A percentile compares a stretch with the other conserved stretches of the same genome.
phyloP scores from a whole-genome alignment of 2,329 filamentous ascomycete genomes.

The Pseudogymnoascus sp. region DNA sequence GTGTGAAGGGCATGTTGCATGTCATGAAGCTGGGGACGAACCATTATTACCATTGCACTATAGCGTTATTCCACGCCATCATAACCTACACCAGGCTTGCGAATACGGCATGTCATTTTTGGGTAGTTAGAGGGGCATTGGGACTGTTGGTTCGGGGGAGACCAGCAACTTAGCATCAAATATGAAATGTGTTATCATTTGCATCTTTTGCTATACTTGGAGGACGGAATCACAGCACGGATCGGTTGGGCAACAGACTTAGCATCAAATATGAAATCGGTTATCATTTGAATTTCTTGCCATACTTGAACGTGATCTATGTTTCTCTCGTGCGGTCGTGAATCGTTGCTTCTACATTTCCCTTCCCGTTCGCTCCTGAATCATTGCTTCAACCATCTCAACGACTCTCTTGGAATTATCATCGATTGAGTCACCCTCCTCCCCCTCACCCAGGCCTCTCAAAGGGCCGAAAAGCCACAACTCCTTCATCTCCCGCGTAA shows the following conservation, averaged over 20 bases:
- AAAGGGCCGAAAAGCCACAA: constrained; percentile 43
- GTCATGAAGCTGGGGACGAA: neutral
- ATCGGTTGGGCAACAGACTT: neutral
- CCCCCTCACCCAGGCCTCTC: constrained; percentile 35
- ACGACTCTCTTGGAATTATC: constrained; percentile 28
- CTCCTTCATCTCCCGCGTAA: constrained; percentile 42
- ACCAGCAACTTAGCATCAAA: constrained; percentile 2
- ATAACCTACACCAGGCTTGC: neutral
- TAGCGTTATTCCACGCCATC: neutral
- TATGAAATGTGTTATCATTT: neutral
- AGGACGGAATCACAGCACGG: neutral
- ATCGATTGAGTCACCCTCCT: constrained; percentile 31
- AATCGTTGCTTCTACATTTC: neutral
- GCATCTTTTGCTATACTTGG: neutral
- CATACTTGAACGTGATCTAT: neutral
- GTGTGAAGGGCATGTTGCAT: neutral
- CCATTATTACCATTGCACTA: neutral
- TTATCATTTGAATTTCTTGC: neutral
- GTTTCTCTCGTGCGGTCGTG: neutral
- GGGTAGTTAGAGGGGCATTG: neutral
- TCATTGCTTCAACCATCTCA: constrained; percentile 23
- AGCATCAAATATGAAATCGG: neutral
- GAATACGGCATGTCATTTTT: constrained; percentile 6
- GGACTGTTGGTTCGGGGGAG: neutral
- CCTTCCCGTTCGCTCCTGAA: constrained; percentile 13